phyloP scores from a whole-genome alignment of 2,329 filamentous ascomycete species.

The Pyrenophora graminea region DNA sequence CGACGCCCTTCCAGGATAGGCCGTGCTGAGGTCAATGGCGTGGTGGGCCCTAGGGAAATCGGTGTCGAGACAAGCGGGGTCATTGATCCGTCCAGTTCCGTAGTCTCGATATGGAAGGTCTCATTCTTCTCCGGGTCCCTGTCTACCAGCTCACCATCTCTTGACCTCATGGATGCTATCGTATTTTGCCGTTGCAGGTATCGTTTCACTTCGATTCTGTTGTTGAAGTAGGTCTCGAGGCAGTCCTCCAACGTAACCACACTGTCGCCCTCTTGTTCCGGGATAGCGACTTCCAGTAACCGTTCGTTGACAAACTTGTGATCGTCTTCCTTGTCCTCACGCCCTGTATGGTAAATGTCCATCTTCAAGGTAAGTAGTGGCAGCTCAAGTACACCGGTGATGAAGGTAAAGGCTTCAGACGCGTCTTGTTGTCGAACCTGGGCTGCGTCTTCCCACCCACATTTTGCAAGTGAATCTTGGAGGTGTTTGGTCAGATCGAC shows the following conservation, averaged over 20 bases:
- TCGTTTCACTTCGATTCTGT: conserved; percentile 83
- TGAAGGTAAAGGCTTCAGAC: conserved; percentile 93
- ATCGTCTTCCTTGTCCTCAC: conserved; percentile 79
- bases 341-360: conserved; percentile 91
- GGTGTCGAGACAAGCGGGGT: conserved; percentile 44
- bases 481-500: conserved; percentile 83
- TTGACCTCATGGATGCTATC: conserved; percentile 52
- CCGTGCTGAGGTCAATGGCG: conserved; percentile 32
- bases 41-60: conserved; percentile 29
- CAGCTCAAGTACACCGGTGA: conserved; percentile 85
- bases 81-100: conserved; percentile 44
- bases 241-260: conserved; percentile 85
- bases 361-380: conserved; percentile 89
- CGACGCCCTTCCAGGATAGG: conserved; percentile 42
- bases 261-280: conserved; percentile 68
- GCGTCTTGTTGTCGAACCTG: conserved; percentile 86
- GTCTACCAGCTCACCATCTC: conserved; percentile 31
- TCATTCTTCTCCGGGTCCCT: conserved; percentile 43
- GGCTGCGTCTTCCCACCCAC: conserved; percentile 84
- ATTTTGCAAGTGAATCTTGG: conserved; percentile 79
- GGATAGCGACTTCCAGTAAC: conserved; percentile 87
- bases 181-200: conserved; percentile 69
- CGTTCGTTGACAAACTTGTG: conserved; percentile 95
- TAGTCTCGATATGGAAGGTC: conserved; percentile 50
- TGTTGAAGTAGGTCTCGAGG: conserved; percentile 93